Evolutionary conservation across 2,329 filamentous ascomycete genomes (phyloP), one percentile per base, ranked within the genome.

Genomic region (Pseudogymnoascus sp.): DNA sequence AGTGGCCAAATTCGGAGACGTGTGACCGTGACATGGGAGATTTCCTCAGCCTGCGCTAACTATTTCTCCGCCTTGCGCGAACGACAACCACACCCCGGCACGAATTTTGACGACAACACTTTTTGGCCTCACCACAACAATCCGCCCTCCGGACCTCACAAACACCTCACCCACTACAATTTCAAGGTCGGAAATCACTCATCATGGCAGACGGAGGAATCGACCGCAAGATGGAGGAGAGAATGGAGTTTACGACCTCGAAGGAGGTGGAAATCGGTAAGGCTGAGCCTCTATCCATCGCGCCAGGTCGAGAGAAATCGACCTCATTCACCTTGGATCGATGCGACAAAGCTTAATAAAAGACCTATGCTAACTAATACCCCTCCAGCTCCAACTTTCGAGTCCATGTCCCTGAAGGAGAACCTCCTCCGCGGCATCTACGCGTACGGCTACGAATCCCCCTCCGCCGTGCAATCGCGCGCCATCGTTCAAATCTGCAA

Each of bases 401-500:
- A 61, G 18, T 61, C 60, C 53, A 60, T 60, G 56, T 60, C 56
- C 7, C 56, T 60, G 31, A 31, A 66, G 86, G 93, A 97, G 77
- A 96, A 96, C 73, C 87, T 99, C 37, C 86, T 99, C 69, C 93
- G 95, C 69, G 95, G 95, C 68, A 93, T 99, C 75, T 99, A 99
- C 75, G 95, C 95, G 37, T 99, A 99, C 72, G 95, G 95, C 68
- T 99, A 97, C 78, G 95, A 99, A 76, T 97, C 95, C 1, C 95
- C 95, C 11, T 99, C 95, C 0, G 95, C 95, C 12, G 93, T 99
- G 16, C 95, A 99, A 80, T 97, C 93, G 69, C 91, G 95, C 74
- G 95, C 95, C 62, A 99, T 99, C 73, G 95, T 99, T 60, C 95
- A 97, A 79, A 90, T 99, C 73, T 99, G 95, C 86, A 97, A 97